phyloP scores from a whole-genome alignment of 2,329 filamentous ascomycete genomes.

The Dendryphion nanum region DNA sequence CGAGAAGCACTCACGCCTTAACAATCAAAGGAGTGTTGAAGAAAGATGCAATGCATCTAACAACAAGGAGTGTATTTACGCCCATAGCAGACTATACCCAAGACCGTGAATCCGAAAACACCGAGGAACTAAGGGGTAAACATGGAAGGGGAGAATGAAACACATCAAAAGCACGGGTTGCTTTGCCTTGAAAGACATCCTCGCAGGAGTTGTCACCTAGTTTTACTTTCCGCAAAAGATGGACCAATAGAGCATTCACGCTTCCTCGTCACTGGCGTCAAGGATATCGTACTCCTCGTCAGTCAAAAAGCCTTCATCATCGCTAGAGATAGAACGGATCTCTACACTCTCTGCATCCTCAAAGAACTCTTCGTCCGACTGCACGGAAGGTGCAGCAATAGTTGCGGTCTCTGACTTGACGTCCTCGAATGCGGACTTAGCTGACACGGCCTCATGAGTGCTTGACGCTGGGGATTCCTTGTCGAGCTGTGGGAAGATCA shows the following conservation, averaged over 20 bases:
- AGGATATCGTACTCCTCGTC: conserved; percentile 98
- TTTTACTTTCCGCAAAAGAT: background rate
- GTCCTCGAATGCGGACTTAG: conserved; percentile 2
- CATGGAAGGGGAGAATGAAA: too few relatives aligned
- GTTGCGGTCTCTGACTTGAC: conserved; percentile 25
- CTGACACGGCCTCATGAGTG: conserved; percentile 61
- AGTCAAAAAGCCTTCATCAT: conserved; percentile 82
- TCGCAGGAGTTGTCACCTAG: background rate
- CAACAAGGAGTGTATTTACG: background rate
- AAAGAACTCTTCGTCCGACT: conserved; percentile 53
- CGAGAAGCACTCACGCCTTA: background rate
- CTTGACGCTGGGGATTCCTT: conserved; percentile 87
- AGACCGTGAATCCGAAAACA: background rate
- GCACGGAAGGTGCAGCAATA: conserved; percentile 27
- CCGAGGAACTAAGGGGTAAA: background rate
- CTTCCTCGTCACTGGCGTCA: conserved; percentile 88
- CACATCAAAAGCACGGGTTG: too few relatives aligned
- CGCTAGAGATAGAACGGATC: conserved; percentile 46
- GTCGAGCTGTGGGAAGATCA: conserved; percentile 96
- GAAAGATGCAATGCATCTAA: background rate
- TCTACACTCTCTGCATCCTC: conserved; percentile 61
- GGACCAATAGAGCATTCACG: background rate
- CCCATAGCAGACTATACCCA: background rate
- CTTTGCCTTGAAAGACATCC: too few relatives aligned
- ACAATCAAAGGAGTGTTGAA: background rate